A percentile compares a stretch with the other conserved stretches of the same genome.
These are phyloP conservation scores for Jasminum sambac DNA, from an alignment of 257 asterid species.

Conservation along the genomic window DNA sequence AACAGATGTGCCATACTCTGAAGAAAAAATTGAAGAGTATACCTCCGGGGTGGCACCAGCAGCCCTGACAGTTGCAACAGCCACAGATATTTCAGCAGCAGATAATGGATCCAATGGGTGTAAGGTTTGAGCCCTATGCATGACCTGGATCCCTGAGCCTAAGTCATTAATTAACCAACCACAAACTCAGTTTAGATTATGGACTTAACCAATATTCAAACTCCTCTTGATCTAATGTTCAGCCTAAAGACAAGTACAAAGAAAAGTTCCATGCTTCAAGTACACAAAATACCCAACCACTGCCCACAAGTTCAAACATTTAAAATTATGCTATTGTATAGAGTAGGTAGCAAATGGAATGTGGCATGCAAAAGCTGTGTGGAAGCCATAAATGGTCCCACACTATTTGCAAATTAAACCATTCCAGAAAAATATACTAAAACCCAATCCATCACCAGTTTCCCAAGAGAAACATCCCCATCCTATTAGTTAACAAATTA, in stretches of 20 bases:
- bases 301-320: neutral
- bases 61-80: constrained; percentile 91
- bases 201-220: constrained; percentile 4
- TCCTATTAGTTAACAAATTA: neutral
- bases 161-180: constrained; percentile 14
- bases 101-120: constrained; percentile 97
- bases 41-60: constrained; percentile 99
- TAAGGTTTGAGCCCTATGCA: constrained; percentile 70
- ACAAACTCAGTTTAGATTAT: neutral
- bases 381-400: constrained; percentile 1
- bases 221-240: constrained; percentile 19
- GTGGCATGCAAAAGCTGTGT: constrained; percentile 20
- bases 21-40: constrained; percentile 13
- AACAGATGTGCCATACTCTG: constrained; percentile 6
- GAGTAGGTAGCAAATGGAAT: neutral
- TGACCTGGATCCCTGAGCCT: constrained; percentile 57
- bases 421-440: neutral
- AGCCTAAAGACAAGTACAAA: constrained; percentile 17
- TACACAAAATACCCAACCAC: constrained; percentile 13
- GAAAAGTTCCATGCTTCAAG: neutral
- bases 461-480: neutral
- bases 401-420: neutral
- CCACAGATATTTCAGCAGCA: constrained; percentile 86
- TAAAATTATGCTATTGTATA: constrained; percentile 2
- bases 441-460: neutral